Evolutionary conservation across 2,329 filamentous ascomycete genomes (phyloP).

Genomic region (Talaromyces sp.): DNA sequence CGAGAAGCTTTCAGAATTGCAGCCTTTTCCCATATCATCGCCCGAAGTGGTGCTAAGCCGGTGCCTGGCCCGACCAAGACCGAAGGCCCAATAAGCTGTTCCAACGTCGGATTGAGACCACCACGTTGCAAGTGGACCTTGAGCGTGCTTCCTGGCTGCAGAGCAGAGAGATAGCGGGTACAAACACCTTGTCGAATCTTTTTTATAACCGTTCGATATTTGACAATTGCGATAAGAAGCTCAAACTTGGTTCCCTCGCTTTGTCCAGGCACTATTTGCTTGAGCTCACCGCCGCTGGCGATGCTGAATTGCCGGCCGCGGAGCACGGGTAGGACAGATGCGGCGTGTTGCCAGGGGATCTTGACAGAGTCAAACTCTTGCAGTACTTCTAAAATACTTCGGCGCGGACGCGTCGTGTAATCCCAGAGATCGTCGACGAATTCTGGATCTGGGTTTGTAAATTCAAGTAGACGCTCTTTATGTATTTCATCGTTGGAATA

Average conservation of each 20-base stretch:
- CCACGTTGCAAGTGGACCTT: slow-evolving; percentile 55
- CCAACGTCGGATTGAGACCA: slow-evolving; percentile 45
- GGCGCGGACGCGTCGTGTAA: slow-evolving; percentile 84
- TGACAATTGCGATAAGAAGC: slow-evolving; percentile 79
- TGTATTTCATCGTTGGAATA: slow-evolving; percentile 71
- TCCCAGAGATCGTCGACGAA: slow-evolving; percentile 91
- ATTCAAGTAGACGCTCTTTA: slow-evolving; percentile 75
- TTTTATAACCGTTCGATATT: slow-evolving; percentile 83
- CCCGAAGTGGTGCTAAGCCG: slow-evolving; percentile 77
- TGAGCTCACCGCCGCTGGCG: slow-evolving; percentile 62
- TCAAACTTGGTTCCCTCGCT: slow-evolving; percentile 57
- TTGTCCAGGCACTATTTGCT: slow-evolving; percentile 26
- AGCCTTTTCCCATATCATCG: slow-evolving; percentile 71
- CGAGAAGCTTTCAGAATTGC: slow-evolving; percentile 30
- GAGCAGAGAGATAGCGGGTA: slow-evolving; percentile 72
- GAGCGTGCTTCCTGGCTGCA: slow-evolving; percentile 57
- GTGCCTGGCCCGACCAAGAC: slow-evolving; percentile 82
- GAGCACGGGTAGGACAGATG: slow-evolving; percentile 73
- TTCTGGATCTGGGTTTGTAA: slow-evolving; percentile 60
- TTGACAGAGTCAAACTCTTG: slow-evolving; percentile 83
- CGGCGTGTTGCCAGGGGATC: slow-evolving; percentile 68
- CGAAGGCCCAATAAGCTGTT: slow-evolving; percentile 53
- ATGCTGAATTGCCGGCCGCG: slow-evolving; percentile 94
- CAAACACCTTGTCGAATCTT: slow-evolving; percentile 82
- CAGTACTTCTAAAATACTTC: slow-evolving; percentile 87